phyloP scores from a whole-genome alignment of 73 alveolate species.

The Paramecium pentaurelia region DNA sequence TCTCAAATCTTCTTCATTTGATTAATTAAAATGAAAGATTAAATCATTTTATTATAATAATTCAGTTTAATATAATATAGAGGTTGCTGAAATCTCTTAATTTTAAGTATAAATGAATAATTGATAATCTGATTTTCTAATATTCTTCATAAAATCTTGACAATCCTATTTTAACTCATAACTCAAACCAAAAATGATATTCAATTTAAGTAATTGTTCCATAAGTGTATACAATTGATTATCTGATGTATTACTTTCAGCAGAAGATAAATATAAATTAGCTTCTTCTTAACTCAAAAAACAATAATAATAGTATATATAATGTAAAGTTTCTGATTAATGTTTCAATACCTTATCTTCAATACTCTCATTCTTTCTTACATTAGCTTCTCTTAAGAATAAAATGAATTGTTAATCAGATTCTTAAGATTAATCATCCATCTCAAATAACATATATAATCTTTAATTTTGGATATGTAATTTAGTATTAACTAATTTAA shows the following conservation, averaged over 20 bases:
- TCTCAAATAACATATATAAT: not conserved
- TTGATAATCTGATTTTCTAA: not conserved
- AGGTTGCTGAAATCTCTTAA: not conserved
- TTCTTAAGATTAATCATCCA: not conserved
- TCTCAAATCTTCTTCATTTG: slow-evolving; percentile 27
- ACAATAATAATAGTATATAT: not conserved
- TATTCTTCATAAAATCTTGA: not conserved
- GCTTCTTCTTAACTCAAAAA: not conserved
- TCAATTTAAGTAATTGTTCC: not conserved
- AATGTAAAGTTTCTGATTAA: not conserved
- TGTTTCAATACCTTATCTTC: not conserved
- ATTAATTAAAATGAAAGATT: not conserved
- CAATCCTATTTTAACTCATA: not conserved
- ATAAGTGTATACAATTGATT: not conserved
- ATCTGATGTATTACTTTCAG: not conserved
- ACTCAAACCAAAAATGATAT: not conserved
- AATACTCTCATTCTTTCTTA: not conserved
- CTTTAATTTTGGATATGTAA: not conserved
- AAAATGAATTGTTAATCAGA: not conserved
- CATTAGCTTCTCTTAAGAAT: not conserved
- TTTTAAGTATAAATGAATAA: not conserved
- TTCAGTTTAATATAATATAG: not conserved
- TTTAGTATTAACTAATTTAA: not conserved
- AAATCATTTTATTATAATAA: not conserved
- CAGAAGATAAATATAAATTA: not conserved